phyloP scores from a whole-genome alignment of 2,329 filamentous ascomycete species.

The Remersonia thermophila region DNA sequence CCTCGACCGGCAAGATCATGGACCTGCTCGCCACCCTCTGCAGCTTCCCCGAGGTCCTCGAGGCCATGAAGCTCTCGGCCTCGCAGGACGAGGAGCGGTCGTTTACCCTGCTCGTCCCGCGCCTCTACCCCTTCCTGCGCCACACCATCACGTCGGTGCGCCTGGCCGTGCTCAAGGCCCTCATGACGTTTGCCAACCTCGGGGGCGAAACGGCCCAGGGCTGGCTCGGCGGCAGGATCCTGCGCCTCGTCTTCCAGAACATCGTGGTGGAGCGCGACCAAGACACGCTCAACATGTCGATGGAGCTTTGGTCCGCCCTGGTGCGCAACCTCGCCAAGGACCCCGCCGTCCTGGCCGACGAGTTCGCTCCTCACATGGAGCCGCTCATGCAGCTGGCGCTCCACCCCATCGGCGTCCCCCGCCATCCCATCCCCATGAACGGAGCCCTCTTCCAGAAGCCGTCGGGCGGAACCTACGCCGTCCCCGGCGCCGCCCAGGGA shows the following conservation, averaged over 20 bases:
- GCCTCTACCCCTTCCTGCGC: conserved; percentile 88
- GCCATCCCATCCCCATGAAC: conserved; percentile 88
- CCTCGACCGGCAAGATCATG: conserved; percentile 97
- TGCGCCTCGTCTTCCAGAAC: conserved; percentile 89
- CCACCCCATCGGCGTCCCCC: conserved; percentile 82
- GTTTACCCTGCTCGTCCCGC: conserved; percentile 82
- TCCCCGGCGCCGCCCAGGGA: conserved; percentile 31
- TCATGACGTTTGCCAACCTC: conserved; percentile 85
- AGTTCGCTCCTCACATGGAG: conserved; percentile 64
- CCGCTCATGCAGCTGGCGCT: conserved; percentile 75
- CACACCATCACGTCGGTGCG: conserved; percentile 96
- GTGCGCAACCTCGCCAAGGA: conserved; percentile 55
- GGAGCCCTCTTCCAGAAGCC: conserved; percentile 80
- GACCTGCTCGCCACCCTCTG: conserved; percentile 92
- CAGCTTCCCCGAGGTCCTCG: conserved; percentile 81
- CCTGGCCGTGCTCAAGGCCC: conserved; percentile 79
- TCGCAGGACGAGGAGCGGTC: conserved; percentile 73
- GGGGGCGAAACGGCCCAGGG: conserved; percentile 68
- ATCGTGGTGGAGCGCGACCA: conserved; percentile 85
- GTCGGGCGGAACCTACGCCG: conserved; percentile 71
- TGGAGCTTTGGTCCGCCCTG: conserved; percentile 77
- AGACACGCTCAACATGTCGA: conserved; percentile 66
- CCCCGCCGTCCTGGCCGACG: conserved; percentile 51
- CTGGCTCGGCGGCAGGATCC: conserved; percentile 83
- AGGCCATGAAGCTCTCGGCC: conserved; percentile 87